Evolutionary conservation across 2,329 filamentous ascomycete species (phyloP), one percentile per base, ranked within the genome.

Genomic region (Fusarium sp.): DNA sequence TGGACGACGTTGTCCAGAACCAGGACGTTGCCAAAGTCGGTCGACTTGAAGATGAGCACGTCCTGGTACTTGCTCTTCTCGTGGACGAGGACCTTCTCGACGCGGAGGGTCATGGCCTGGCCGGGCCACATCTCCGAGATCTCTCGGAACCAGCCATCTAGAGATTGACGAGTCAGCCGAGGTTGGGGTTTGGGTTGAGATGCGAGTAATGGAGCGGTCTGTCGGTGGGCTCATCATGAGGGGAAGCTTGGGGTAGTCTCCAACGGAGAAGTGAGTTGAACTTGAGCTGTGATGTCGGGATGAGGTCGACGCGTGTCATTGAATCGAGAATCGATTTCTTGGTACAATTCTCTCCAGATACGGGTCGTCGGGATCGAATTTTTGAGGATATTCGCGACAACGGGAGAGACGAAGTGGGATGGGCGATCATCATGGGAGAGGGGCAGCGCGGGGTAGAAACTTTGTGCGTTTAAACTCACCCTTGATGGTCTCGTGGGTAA

Each of bases 71-170:
- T 89, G 89, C 93, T 96, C 91, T 98, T 98, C 89, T 99, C 96
- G 89, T 98, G 96, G 90, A 98, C 95, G 73, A 99, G 89, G 81
- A 99, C 92, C 89, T 98, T 94, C 85, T 99, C 96, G 85, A 99
- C 96, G 86, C 94, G 95, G 83, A 98, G 92, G 78, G 94, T 98
- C 96, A 98, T 98, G 83, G 96, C 96, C 88, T 98, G 96, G 84
- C 96, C 90, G 73, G 96, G 96, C 96, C 96, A 99, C 96, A 99
- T 98, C 82, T 96, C 88, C 79, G 94, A 97, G 87, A 98, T 95
- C 88, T 99, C 96, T 85, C 95, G 94, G 93, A 99, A 99, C 96
- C 96, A 99, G 87, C 96, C 96, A 98, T 98, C 96, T 98, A 78
- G 17, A 51, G 53, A 36, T 62, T 24, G 59, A 29, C 20, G 16